Base-by-base conservation (phyloP, 2,329 filamentous ascomycete genomes). In the Fusarium staphyleae region DNA sequence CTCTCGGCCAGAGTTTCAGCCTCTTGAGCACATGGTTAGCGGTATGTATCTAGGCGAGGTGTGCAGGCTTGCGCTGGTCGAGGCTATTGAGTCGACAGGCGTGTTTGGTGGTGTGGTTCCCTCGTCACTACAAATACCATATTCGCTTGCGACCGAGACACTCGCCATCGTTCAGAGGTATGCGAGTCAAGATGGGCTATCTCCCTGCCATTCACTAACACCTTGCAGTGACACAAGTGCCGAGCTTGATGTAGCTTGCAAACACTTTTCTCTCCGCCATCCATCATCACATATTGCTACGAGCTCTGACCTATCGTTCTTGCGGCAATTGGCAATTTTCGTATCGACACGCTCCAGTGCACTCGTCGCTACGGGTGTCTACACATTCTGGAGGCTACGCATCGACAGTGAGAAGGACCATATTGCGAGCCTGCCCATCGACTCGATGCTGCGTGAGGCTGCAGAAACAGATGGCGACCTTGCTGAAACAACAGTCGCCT, bases 41-140 rank as follows among this genome's bases (percentile, higher is more conserved):
- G 87, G 87, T 29, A 84, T 82, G 65, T 89, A 89, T 66, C 72
- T 89, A 3, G 87, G 87, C 40, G 87, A 89, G 70, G 80, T 89
- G 39, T 83, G 79, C 60, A 78, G 87, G 14, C 70, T 85, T 11
- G 78, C 80, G 0, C 72, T 87, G 35, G 57, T 86, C 16, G 86
- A 88, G 55, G 85, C 84, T 0, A 79, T 87, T 40, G 72, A 79
- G 49, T 77, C 75, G 0, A 77, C 80, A 0, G 82, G 79, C 0
- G 61, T 86, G 0, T 77, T 87, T 39, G 83, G 81, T 2, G 84
- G 85, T 9, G 68, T 81, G 5, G 70, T 87, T 9, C 85, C 86
- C 10, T 70, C 78, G 3, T 83, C 79, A 2, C 69, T 88, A 36
- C 68, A 70, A 28, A 70, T 73, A 29, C 77, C 77, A 0, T 88